Base-by-base conservation (phyloP, 148 eudicot genomes). In the Beta vulgaris region DNA sequence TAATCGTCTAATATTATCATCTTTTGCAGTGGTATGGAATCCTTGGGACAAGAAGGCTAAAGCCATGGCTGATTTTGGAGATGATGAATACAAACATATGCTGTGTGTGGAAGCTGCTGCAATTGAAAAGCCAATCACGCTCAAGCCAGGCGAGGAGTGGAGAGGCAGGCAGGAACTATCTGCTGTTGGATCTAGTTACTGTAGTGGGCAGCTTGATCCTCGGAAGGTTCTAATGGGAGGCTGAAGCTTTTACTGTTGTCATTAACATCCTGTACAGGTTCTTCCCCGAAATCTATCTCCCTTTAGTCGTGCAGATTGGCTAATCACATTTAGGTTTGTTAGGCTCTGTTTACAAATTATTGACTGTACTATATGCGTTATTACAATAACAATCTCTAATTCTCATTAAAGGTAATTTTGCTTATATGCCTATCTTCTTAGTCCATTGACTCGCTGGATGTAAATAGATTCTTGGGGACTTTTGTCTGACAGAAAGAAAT, bases 11-110 rank as follows among this genome's bases (percentile, higher is more conserved):
- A 32, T 58, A 40, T 57, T 68, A 32, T 64, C 68, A 63, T 49
- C 34, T 69, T 68, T 21, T 83, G 60, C 79, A 93, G 98, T 91
- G 64, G 97, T 93, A 46, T 93, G 98, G 98, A 93, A 93, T 82
- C 98, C 98, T 14, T 91, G 97, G 98, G 97, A 93, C 82, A 89
- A 88, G 86, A 91, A 85, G 86, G 97, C 98, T 21, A 93, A 93
- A 77, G 86, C 97, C 39, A 82, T 93, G 83, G 84, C 83, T 73
- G 98, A 93, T 86, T 87, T 93, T 69, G 98, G 98, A 61, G 97
- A 89, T 67, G 97, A 91, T 15, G 97, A 93, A 48, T 93, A 88
- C 84, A 91, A 90, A 80, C 88, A 93, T 68, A 93, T 93, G 98
- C 39, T 93, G 69, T 91, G 97, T 69, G 92, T 93, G 76, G 98